Evolutionary conservation across 2,329 filamentous ascomycete species (phyloP), one percentile per base, ranked within the genome.

Genomic region (Capronia epimyces): DNA sequence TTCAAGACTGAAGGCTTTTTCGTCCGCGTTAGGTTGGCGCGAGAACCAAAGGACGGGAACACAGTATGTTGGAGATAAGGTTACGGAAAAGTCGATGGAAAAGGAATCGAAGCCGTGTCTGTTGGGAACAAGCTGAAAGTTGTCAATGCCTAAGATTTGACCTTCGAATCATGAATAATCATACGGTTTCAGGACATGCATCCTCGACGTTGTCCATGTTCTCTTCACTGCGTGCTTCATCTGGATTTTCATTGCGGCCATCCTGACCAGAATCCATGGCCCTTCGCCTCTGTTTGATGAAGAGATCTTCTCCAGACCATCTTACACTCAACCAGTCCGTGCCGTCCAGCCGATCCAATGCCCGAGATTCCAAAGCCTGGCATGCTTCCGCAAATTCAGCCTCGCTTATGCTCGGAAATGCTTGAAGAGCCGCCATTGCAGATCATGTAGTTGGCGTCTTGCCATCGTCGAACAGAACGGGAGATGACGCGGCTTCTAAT

Each of bases 31-130:
- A 53, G 77, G 75, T 59, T 80, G 77, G 61, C 89, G 68, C 47
- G 74, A 79, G 71, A 91, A 89, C 79, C 86, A 90, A 49, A 90
- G 74, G 52, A 86, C 86, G 7, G 87, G 87, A 40, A 84, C 79
- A 55, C 78, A 78, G 69, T 90, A 91, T 50, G 83, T 86, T 49
- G 83, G 80, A 61, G 89, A 87, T 54, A 86, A 75, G 63, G 87
- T 77, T 61, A 90, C 81, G 50, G 46, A 56, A 29, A 66, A 64
- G 31, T 59, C 56, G 42, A 66, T 49, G 29, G 57, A 50, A 24
- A 46, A 56, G 52, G 49, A 46, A 34, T 40, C 25, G 1, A 21
- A 41, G 29, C 22, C 22, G 13, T 36, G 10, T n/a, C 20, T 20
- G 1, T 2, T 27, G 24, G 31, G 18, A 13, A 12, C 18, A 24